Evolutionary conservation across 768 basidiomycete genomes (phyloP).

Genomic region (Peribolospora kevripleyi): DNA sequence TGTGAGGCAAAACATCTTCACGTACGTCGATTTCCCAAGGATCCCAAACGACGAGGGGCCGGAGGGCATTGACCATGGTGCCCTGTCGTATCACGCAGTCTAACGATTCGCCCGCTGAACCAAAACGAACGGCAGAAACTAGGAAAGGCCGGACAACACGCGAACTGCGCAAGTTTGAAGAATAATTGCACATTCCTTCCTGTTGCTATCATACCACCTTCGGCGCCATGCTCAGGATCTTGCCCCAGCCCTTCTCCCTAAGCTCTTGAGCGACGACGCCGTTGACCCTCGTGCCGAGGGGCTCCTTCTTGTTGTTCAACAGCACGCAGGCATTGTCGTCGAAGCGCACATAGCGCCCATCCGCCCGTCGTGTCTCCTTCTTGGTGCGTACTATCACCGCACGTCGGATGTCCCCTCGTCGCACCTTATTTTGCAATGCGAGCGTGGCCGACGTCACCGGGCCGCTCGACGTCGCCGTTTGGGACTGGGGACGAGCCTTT

Average conservation of each 20-base stretch:
- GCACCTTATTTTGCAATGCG: slow-evolving; percentile 48
- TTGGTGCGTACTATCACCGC: slow-evolving; percentile 87
- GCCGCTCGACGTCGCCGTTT: slow-evolving; percentile 27
- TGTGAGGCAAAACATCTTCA: too few species aligned
- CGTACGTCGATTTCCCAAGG: too few species aligned
- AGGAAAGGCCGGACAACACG: too few species aligned
- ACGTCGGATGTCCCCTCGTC: slow-evolving; percentile 78
- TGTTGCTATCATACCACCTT: slow-evolving; percentile 31
- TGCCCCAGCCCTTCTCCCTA: slow-evolving; percentile 77
- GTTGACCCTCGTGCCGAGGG: slow-evolving; percentile 82
- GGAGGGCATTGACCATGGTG: too few species aligned
- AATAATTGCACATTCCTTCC: too few species aligned
- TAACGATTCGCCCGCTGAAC: too few species aligned
- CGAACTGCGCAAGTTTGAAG: too few species aligned
- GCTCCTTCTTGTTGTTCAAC: slow-evolving; percentile 82
- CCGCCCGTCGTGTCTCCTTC: slow-evolving; percentile 59
- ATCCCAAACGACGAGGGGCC: too few species aligned
- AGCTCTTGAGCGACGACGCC: slow-evolving; percentile 81
- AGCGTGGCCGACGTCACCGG: slow-evolving; percentile 19
- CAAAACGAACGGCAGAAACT: too few species aligned
- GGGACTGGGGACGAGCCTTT: slow-evolving; percentile 54
- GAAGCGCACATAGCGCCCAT: slow-evolving; percentile 67
- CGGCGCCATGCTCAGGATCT: slow-evolving; percentile 74
- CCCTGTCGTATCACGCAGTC: too few species aligned
- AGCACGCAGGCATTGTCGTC: slow-evolving; percentile 93